Evolutionary conservation across 495 filamentous ascomycete genomes (phyloP).

Genomic region (Pseudoneurospora amorphoporcata): DNA sequence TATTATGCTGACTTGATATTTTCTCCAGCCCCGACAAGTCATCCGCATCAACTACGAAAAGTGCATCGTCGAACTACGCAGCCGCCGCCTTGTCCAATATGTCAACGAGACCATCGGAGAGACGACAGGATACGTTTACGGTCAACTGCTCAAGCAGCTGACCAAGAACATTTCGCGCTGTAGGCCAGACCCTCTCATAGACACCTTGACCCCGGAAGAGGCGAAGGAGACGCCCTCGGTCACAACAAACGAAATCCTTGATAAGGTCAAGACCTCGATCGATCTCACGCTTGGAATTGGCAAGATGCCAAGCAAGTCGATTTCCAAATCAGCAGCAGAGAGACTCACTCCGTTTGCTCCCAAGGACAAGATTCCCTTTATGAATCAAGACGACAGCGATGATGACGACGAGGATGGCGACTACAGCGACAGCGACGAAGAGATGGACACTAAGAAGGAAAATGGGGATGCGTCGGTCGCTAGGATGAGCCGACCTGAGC

Average conservation of each 20-base stretch:
- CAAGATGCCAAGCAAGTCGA: slow-evolving; percentile 26
- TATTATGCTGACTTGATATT: slow-evolving; percentile 15
- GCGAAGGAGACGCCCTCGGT: slow-evolving; percentile 20
- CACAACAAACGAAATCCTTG: slow-evolving; percentile 39
- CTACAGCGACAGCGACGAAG: slow-evolving; percentile 25
- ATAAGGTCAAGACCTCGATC: slow-evolving; percentile 28
- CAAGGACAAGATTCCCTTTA: slow-evolving; percentile 30
- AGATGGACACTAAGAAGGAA: slow-evolving; percentile 20
- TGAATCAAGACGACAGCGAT: slow-evolving; percentile 25
- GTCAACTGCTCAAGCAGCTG: slow-evolving; percentile 54
- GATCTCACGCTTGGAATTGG: slow-evolving; percentile 39
- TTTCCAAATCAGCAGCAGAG: slow-evolving; percentile 32
- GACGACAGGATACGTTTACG: slow-evolving; percentile 65
- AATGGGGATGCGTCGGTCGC: slow-evolving; percentile 25
- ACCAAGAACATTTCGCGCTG: slow-evolving; percentile 62
- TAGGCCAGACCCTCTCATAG: slow-evolving; percentile 40
- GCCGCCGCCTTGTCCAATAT: slow-evolving; percentile 55
- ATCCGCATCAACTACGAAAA: slow-evolving; percentile 82
- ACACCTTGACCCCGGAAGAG: slow-evolving; percentile 45
- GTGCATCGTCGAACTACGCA: slow-evolving; percentile 70
- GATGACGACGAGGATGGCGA: slow-evolving; percentile 34
- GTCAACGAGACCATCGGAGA: slow-evolving; percentile 49
- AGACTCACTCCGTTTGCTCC: slow-evolving; percentile 27
- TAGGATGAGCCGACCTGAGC: slow-evolving; percentile 48
- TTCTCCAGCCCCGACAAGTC: slow-evolving; percentile 41